Evolutionary conservation across 805 yeast species (phyloP).

Genomic region (Candida piceae): DNA sequence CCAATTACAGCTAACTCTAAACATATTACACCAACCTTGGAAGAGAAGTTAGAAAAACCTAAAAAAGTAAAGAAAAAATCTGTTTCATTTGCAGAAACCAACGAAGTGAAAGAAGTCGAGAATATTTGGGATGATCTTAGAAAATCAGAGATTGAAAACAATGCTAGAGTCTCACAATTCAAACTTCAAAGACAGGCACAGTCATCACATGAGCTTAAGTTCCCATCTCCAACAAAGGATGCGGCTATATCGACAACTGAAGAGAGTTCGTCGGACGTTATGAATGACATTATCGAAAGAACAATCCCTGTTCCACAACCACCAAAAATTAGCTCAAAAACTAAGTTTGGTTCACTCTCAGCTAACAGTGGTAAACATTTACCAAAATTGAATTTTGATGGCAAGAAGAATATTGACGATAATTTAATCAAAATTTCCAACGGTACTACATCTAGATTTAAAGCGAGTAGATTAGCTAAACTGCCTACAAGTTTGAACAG

Average conservation of each 20-base stretch:
- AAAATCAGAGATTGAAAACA: slow-evolving; percentile 23
- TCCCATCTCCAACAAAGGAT: slow-evolving; percentile 3
- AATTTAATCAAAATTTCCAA: slow-evolving; percentile 10
- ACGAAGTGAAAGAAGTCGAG: slow-evolving; percentile 57
- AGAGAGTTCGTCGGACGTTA: slow-evolving; percentile 8
- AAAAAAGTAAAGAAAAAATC: slow-evolving; percentile 31
- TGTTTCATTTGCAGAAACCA: slow-evolving; percentile 48
- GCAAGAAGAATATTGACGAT: slow-evolving; percentile 1
- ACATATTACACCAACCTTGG: no score
- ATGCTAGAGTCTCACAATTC: slow-evolving; percentile 12
- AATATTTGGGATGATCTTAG: slow-evolving; percentile 45
- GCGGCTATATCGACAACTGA: slow-evolving; percentile 5
- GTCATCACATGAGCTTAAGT: slow-evolving; percentile 6
- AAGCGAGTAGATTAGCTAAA: slow-evolving; percentile 12
- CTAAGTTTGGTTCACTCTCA: no score
- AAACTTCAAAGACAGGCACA: slow-evolving; percentile 19
- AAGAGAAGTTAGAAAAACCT: not conserved
- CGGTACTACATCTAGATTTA: slow-evolving; percentile 5
- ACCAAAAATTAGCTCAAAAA: not conserved
- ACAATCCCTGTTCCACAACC: not conserved
- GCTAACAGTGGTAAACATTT: slow-evolving; percentile 2
- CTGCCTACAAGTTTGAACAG: slow-evolving; percentile 20
- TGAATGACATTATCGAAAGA: slow-evolving; percentile 16
- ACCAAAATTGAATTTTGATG: slow-evolving; percentile 8
- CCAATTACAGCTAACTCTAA: no score